Conservation (phyloP, 345 rosid genomes). For the Clausena lansium region DNA sequence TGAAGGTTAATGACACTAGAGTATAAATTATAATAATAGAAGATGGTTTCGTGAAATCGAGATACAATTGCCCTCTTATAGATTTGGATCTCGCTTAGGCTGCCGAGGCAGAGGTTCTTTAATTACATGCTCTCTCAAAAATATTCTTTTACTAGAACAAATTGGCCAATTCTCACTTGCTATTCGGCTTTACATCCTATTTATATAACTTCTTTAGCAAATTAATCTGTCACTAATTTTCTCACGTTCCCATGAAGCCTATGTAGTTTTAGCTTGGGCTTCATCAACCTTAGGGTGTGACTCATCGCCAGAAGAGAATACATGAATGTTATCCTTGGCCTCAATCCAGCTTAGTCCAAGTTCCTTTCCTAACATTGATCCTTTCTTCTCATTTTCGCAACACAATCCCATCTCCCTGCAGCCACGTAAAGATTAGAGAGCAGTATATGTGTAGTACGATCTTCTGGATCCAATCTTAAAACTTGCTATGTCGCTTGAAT, state of each 20-base stretch:
- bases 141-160: not conserved
- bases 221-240: slow-evolving; percentile 28
- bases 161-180: not conserved
- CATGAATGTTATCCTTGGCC: slow-evolving; percentile 42
- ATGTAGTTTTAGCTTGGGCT: slow-evolving; percentile 44
- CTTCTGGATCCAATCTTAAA: slow-evolving; percentile 52
- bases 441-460: slow-evolving; percentile 55
- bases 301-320: slow-evolving; percentile 64
- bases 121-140: not conserved
- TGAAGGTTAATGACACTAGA: not conserved
- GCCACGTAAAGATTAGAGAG: slow-evolving; percentile 76
- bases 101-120: not conserved
- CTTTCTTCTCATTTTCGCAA: slow-evolving; percentile 58
- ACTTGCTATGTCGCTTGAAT: slow-evolving; percentile 61
- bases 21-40: not conserved
- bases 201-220: slow-evolving; percentile 7
- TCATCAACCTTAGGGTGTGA: slow-evolving; percentile 33
- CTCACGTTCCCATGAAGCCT: slow-evolving; percentile 50
- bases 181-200: not conserved
- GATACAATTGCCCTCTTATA: not conserved
- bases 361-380: slow-evolving; percentile 49
- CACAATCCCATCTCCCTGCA: slow-evolving; percentile 63
- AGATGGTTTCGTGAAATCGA: no score
- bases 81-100: not conserved
- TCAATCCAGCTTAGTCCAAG: slow-evolving; percentile 91